phyloP scores from a whole-genome alignment of 306 rosid genomes.

The Cicer cuneatum region DNA sequence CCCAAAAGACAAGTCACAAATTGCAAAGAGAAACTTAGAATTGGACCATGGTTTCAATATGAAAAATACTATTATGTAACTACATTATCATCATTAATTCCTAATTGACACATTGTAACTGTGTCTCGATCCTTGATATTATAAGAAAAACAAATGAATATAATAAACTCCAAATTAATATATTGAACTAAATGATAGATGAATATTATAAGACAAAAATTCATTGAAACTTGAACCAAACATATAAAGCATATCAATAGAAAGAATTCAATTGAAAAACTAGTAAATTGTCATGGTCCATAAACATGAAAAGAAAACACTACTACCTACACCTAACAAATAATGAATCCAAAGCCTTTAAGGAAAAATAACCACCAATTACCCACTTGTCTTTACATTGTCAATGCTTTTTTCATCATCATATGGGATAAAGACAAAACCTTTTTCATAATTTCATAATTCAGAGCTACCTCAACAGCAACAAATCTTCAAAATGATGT shows the following conservation, averaged over 20 bases:
- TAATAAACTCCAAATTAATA: no score
- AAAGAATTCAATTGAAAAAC: slow-evolving; percentile 33
- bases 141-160: no score
- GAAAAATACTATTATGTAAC: no score
- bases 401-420: slow-evolving; percentile 47
- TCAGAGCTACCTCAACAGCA: slow-evolving; percentile 33
- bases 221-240: slow-evolving; percentile 13
- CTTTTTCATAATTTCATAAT: slow-evolving; percentile 41
- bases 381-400: slow-evolving; percentile 59
- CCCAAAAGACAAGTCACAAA: slow-evolving; percentile 35
- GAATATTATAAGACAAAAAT: slow-evolving; percentile 31
- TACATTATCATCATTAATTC: no score
- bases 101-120: no score
- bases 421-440: slow-evolving; percentile 42
- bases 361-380: slow-evolving; percentile 35
- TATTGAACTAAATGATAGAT: no score
- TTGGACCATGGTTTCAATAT: neutral
- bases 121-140: no score
- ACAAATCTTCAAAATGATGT: slow-evolving; percentile 43
- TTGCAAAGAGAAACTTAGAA: slow-evolving; percentile 34
- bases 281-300: slow-evolving; percentile 37
- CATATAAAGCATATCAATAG: slow-evolving; percentile 35
- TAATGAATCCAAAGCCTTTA: slow-evolving; percentile 46
- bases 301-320: slow-evolving; percentile 50
- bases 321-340: slow-evolving; percentile 45